phyloP scores from a whole-genome alignment of 179 eudicot genomes.

The Dionaea muscipula region DNA sequence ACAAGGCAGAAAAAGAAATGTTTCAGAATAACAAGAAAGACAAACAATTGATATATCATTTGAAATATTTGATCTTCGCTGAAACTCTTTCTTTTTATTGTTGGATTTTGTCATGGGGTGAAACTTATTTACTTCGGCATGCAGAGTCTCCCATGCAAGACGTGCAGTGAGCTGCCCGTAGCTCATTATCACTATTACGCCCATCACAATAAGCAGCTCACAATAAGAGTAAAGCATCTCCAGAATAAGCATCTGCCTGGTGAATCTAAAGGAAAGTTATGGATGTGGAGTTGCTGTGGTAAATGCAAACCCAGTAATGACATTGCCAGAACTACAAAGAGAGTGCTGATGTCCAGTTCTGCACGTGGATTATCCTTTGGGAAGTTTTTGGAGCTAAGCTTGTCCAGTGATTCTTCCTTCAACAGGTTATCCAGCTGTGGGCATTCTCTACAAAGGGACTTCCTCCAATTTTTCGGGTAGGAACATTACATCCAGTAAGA shows the following conservation, averaged over 20 bases:
- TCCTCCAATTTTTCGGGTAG: conserved; percentile 90
- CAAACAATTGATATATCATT: too few relatives aligned
- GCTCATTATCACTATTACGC: conserved; percentile 70
- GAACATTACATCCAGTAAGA: neutral
- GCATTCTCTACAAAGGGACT: conserved; percentile 77
- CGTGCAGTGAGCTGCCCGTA: conserved; percentile 57
- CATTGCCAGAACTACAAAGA: conserved; percentile 44
- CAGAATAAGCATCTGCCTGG: conserved; percentile 44
- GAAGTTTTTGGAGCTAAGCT: conserved; percentile 86
- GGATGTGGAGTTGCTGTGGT: conserved; percentile 99
- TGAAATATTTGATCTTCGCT: neutral
- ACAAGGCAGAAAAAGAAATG: too few relatives aligned
- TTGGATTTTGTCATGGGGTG: neutral
- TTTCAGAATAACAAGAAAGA: too few relatives aligned
- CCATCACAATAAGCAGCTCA: conserved; percentile 79
- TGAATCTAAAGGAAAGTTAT: conserved; percentile 59
- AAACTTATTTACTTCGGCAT: conserved; percentile 7
- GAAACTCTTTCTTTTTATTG: neutral
- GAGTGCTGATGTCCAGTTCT: conserved; percentile 64
- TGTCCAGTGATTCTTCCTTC: conserved; percentile 63
- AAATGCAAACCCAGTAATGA: conserved; percentile 46
- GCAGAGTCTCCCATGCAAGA: conserved; percentile 46
- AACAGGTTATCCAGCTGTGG: conserved; percentile 56
- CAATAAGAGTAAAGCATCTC: conserved; percentile 54
- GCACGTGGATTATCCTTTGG: conserved; percentile 87